Conservation (phyloP, 2,329 filamentous ascomycete genomes). For the Cordyceps militaris region DNA sequence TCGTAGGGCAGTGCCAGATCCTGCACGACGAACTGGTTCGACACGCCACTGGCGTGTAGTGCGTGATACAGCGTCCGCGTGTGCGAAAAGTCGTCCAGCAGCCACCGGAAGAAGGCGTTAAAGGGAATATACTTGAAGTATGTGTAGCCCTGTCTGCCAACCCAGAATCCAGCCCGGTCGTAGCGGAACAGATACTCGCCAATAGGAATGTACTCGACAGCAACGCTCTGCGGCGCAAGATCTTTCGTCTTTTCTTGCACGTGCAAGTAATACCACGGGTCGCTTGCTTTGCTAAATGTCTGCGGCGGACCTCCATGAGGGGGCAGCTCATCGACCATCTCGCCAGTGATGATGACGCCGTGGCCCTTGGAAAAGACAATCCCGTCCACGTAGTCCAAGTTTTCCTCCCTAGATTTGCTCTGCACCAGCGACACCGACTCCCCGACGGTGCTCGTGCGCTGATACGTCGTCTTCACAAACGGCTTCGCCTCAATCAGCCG, state of each 20-base stretch:
- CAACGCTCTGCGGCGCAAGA: neutral
- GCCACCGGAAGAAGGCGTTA: constrained; percentile 49
- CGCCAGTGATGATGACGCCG: constrained; percentile 48
- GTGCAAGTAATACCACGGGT: constrained; percentile 62
- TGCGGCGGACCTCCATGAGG: constrained; percentile 16
- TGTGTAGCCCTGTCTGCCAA: constrained; percentile 50
- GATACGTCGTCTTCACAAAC: constrained; percentile 51
- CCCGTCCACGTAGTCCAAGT: constrained; percentile 52
- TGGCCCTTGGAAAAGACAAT: constrained; percentile 44
- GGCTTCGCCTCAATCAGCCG: constrained; percentile 45
- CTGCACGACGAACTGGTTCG: constrained; percentile 53
- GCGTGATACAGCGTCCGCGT: constrained; percentile 57
- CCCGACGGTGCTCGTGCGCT: constrained; percentile 32
- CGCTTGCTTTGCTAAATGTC: constrained; percentile 42
- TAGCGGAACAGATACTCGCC: constrained; percentile 53
- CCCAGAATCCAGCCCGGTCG: constrained; percentile 61
- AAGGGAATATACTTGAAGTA: constrained; percentile 45
- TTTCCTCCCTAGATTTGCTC: neutral
- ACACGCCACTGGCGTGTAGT: constrained; percentile 50
- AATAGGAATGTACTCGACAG: constrained; percentile 21
- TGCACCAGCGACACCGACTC: constrained; percentile 38
- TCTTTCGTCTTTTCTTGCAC: constrained; percentile 30
- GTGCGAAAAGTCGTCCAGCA: constrained; percentile 54
- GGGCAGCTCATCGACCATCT: constrained; percentile 25
- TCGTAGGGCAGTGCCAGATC: constrained; percentile 53